These are phyloP conservation scores for Panellus pusillus DNA, from an alignment of 768 basidiomycete genomes.

Conservation along the genomic window DNA sequence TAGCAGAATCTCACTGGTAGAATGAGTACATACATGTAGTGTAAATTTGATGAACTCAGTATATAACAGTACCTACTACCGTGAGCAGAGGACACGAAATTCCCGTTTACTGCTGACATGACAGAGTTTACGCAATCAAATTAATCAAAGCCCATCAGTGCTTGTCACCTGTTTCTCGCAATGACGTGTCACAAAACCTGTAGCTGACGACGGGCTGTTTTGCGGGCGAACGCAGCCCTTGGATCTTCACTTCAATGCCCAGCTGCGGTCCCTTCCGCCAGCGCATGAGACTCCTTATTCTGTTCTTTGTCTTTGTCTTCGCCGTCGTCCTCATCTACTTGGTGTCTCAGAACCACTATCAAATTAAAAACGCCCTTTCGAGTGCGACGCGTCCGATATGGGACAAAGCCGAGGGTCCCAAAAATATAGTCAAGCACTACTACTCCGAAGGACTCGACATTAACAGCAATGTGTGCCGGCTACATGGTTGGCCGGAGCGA, in stretches of 20 bases:
- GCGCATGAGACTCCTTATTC: constrained; percentile 27
- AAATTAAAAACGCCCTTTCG: constrained; percentile 51
- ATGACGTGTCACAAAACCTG: too few relatives aligned
- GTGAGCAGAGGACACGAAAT: too few relatives aligned
- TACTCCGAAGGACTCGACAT: constrained; percentile 52
- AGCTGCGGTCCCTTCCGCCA: not conserved
- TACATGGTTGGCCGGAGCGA: constrained; percentile 57
- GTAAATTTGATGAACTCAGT: too few relatives aligned
- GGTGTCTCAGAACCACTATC: constrained; percentile 43
- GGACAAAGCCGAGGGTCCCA: constrained; percentile 54
- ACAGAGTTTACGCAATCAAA: too few relatives aligned
- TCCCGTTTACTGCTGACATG: too few relatives aligned
- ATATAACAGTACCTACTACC: too few relatives aligned
- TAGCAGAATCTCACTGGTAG: too few relatives aligned
- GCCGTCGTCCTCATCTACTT: constrained; percentile 34
- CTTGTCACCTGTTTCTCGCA: too few relatives aligned
- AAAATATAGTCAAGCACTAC: constrained; percentile 51
- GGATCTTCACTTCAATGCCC: not conserved
- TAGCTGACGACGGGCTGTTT: too few relatives aligned
- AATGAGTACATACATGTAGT: too few relatives aligned
- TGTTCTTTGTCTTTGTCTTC: constrained; percentile 35
- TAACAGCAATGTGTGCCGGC: constrained; percentile 42
- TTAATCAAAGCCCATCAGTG: too few relatives aligned
- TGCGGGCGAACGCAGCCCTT: too few relatives aligned
- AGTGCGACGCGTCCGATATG: constrained; percentile 61